Conservation (phyloP, 2,329 filamentous ascomycete genomes). For the Arthrinium phaeospermum region DNA sequence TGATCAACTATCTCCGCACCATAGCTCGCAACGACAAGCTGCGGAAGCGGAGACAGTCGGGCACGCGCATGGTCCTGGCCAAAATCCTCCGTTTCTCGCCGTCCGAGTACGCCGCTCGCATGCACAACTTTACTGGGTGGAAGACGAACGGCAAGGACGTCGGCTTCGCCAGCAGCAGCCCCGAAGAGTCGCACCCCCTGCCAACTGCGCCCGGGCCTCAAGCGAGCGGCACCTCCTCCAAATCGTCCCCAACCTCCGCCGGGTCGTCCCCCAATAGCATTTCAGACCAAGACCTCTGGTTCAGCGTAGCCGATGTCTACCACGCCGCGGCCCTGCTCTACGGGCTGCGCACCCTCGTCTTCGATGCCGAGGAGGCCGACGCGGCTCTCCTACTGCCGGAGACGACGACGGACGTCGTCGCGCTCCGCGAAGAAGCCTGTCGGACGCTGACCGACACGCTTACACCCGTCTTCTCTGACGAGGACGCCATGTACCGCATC, state of each 20-base stretch:
- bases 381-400: neutral
- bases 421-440: constrained; percentile 13
- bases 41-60: constrained; percentile 14
- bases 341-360: constrained; percentile 21
- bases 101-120: constrained; percentile 21
- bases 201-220: neutral
- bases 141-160: constrained; percentile 22
- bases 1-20: constrained; percentile 25
- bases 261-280: constrained; percentile 1
- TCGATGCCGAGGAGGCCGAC: constrained; percentile 18
- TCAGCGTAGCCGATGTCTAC: constrained; percentile 21
- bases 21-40: constrained; percentile 7
- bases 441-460: constrained; percentile 1
- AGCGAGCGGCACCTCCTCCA: neutral
- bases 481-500: constrained; percentile 22
- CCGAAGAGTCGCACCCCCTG: neutral
- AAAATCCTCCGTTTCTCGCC: constrained; percentile 24
- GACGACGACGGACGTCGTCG: neutral
- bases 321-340: constrained; percentile 22
- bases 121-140: constrained; percentile 25
- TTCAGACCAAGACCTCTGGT: constrained; percentile 13
- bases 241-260: constrained; percentile 12
- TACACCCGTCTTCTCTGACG: constrained; percentile 21
- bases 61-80: constrained; percentile 23
- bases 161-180: constrained; percentile 10